Conservation (phyloP, 768 basidiomycete species). For the Tylopilus felleus region DNA sequence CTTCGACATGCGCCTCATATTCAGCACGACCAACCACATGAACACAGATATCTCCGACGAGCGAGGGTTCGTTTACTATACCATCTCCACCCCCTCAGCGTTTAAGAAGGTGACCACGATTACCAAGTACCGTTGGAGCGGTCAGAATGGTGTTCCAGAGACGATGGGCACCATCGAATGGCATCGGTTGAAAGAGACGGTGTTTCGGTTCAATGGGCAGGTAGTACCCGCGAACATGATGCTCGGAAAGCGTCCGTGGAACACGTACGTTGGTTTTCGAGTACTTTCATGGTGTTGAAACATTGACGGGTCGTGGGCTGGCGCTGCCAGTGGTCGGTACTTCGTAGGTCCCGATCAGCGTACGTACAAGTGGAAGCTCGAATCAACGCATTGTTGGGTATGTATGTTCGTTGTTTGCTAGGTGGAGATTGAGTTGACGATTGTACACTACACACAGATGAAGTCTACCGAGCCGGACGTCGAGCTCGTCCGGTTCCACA, state of each 20-base stretch:
- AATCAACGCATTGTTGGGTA: slow-evolving; percentile 25
- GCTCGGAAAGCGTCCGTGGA: slow-evolving; percentile 16
- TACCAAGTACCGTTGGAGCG: slow-evolving; percentile 23
- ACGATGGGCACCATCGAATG: slow-evolving; percentile 27
- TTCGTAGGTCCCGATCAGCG: slow-evolving; percentile 31
- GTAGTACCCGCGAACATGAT: slow-evolving; percentile 5
- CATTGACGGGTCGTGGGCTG: not conserved
- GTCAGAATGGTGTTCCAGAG: slow-evolving; percentile 11
- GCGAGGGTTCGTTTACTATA: slow-evolving; percentile 16
- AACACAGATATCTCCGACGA: slow-evolving; percentile 24
- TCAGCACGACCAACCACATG: slow-evolving; percentile 18
- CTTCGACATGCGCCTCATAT: slow-evolving; percentile 19
- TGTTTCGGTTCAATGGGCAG: slow-evolving; percentile 18
- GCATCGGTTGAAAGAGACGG: slow-evolving; percentile 14
- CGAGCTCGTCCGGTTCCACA: slow-evolving; percentile 24
- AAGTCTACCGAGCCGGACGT: slow-evolving; percentile 12
- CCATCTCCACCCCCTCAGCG: slow-evolving; percentile 14
- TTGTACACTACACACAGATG: slow-evolving; percentile 9
- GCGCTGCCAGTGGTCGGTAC: slow-evolving; percentile 25
- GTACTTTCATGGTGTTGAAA: not conserved
- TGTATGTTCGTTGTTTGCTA: slow-evolving; percentile 11
- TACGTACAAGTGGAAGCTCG: slow-evolving; percentile 34
- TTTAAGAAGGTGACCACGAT: slow-evolving; percentile 23
- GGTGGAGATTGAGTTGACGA: not conserved
- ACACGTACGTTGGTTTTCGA: slow-evolving; percentile 10